Conservation (phyloP, 306 rosid genomes). For the Abrus pulchellus region DNA sequence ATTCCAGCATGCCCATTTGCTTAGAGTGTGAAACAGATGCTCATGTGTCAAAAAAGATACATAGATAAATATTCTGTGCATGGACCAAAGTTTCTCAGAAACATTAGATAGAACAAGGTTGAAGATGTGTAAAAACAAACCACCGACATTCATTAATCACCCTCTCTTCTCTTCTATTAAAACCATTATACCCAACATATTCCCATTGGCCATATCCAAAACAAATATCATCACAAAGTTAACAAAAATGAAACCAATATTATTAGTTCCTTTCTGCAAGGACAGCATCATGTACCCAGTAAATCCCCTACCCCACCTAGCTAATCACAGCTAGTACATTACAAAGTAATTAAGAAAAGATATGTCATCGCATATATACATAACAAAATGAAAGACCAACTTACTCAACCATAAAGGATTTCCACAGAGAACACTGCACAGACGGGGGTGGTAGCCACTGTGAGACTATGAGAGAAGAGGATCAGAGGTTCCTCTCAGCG, state of each 20-base stretch:
- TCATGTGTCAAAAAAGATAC: slow-evolving; percentile 19
- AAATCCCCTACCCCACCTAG: slow-evolving; percentile 54
- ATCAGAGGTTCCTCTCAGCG: slow-evolving; percentile 98
- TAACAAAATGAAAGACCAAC: slow-evolving; percentile 51
- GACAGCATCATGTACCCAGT: slow-evolving; percentile 48
- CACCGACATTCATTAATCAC: slow-evolving; percentile 47
- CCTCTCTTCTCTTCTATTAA: slow-evolving; percentile 55
- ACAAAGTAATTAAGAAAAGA: slow-evolving; percentile 1
- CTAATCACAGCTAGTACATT: slow-evolving; percentile 42
- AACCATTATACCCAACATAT: slow-evolving; percentile 54
- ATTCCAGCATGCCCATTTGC: slow-evolving; percentile 35
- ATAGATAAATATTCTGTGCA: slow-evolving; percentile 26
- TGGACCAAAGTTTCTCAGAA: slow-evolving; percentile 26
- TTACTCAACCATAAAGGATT: slow-evolving; percentile 46
- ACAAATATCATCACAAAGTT: slow-evolving; percentile 34
- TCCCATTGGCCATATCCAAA: slow-evolving; percentile 42
- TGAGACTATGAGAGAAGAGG: slow-evolving; percentile 58
- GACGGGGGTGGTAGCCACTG: not conserved
- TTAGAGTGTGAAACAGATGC: slow-evolving; percentile 12
- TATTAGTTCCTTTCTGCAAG: slow-evolving; percentile 55
- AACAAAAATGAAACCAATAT: slow-evolving; percentile 49
- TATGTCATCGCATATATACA: slow-evolving; percentile 52
- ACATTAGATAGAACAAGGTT: slow-evolving; percentile 5
- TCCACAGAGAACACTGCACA: slow-evolving; percentile 30
- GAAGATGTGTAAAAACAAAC: slow-evolving; percentile 37